A percentile compares a stretch with the other conserved stretches of the same genome.
Evolutionary conservation across 2,329 filamentous ascomycete genomes (phyloP).

Genomic region (Fusarium subglutinans): DNA sequence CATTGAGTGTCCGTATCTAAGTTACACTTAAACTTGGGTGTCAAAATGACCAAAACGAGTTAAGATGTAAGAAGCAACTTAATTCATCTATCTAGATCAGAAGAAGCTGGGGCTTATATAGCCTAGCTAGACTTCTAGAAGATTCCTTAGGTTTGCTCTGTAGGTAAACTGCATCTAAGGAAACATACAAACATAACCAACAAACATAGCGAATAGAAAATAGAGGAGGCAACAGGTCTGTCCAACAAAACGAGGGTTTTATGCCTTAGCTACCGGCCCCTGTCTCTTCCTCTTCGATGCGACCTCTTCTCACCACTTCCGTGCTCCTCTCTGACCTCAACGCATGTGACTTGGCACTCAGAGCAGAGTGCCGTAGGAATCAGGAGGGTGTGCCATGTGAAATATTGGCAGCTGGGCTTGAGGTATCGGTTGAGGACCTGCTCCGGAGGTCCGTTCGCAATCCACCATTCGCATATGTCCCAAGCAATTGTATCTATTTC

Average conservation of each 20-base stretch:
- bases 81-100: background rate
- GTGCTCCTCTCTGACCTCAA: background rate
- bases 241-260: background rate
- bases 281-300: background rate
- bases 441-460: slow-evolving; percentile 39
- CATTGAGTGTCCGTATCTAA: background rate
- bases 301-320: slow-evolving; percentile 2
- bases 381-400: slow-evolving; percentile 36
- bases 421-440: slow-evolving; percentile 41
- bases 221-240: background rate
- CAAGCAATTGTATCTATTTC: slow-evolving; percentile 37
- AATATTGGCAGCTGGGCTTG: slow-evolving; percentile 37
- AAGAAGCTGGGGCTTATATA: background rate
- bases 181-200: background rate
- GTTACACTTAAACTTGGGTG: background rate
- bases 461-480: slow-evolving; percentile 43
- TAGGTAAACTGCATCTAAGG: background rate
- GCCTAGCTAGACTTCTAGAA: background rate
- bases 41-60: background rate
- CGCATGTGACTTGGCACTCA: slow-evolving; percentile 27
- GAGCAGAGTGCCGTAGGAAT: slow-evolving; percentile 22
- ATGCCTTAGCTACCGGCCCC: background rate
- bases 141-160: background rate
- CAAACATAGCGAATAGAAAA: background rate
- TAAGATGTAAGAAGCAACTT: background rate